Conservation (phyloP, 441 rosid species). For the Omphalea diandra region DNA sequence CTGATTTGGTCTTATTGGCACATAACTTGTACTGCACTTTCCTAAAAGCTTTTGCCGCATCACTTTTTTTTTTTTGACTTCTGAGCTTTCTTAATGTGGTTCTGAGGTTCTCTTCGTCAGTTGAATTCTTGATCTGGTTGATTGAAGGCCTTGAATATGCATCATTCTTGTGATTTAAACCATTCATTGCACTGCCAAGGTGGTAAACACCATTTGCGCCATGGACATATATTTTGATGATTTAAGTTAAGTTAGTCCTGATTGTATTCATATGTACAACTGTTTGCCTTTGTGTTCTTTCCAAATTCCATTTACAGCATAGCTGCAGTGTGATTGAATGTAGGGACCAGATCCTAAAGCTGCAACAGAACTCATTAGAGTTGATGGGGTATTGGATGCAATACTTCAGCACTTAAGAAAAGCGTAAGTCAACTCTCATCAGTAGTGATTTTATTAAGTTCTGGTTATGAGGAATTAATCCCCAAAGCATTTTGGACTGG, state of each 20-base stretch:
- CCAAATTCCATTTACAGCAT: constrained; percentile 31
- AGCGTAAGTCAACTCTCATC: constrained; percentile 52
- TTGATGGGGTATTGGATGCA: constrained; percentile 74
- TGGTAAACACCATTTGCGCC: no score
- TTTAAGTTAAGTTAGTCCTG: background rate
- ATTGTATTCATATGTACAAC: background rate
- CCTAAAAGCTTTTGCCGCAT: no score
- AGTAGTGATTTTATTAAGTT: background rate
- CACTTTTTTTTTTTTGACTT: no score
- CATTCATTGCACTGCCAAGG: no score
- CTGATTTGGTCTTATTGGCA: no score
- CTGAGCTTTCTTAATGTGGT: no score
- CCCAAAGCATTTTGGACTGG: background rate
- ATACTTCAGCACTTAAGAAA: constrained; percentile 78
- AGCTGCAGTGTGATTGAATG: constrained; percentile 31
- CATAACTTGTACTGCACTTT: no score
- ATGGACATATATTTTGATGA: no score
- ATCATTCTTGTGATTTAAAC: no score
- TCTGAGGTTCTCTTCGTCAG: no score
- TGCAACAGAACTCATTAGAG: constrained; percentile 72
- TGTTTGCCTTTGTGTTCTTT: constrained; percentile 12
- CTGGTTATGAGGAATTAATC: background rate
- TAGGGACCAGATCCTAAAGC: constrained; percentile 95
- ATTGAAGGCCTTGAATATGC: no score
- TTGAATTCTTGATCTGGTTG: no score